Evolutionary conservation across 441 rosid species (phyloP).

Genomic region (Manihot esculenta): DNA sequence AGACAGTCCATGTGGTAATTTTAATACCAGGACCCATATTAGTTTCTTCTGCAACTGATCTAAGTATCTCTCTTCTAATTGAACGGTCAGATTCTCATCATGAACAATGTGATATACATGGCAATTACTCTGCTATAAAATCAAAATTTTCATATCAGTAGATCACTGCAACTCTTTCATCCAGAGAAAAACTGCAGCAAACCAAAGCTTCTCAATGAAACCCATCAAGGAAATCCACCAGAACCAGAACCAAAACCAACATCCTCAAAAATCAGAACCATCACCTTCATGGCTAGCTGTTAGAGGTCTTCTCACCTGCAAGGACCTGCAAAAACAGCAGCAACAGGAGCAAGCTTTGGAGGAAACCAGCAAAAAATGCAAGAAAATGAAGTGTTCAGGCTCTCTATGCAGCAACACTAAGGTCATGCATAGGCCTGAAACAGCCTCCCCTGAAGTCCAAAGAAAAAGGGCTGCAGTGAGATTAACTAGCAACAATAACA

Average conservation of each 20-base stretch:
- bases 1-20: not conserved
- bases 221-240: slow-evolving; percentile 33
- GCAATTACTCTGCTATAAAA: slow-evolving; percentile 1
- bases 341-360: slow-evolving; percentile 27
- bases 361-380: slow-evolving; percentile 48
- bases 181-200: slow-evolving; percentile 4
- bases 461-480: slow-evolving; percentile 37
- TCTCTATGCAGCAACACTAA: slow-evolving; percentile 69
- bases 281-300: slow-evolving; percentile 51
- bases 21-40: slow-evolving; percentile 27
- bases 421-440: slow-evolving; percentile 55
- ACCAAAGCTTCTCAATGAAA: slow-evolving; percentile 21
- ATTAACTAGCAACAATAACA: slow-evolving; percentile 15
- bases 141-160: slow-evolving; percentile 5
- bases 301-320: slow-evolving; percentile 51
- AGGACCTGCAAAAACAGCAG: slow-evolving; percentile 30
- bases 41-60: slow-evolving; percentile 15
- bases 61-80: slow-evolving; percentile 16
- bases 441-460: slow-evolving; percentile 32
- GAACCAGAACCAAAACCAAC: slow-evolving; percentile 32
- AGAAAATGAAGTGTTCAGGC: slow-evolving; percentile 72
- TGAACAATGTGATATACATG: not conserved
- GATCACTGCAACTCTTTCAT: slow-evolving; percentile 11
- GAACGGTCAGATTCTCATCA: slow-evolving; percentile 28
- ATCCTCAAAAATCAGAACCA: slow-evolving; percentile 35